A percentile compares a stretch with the other conserved stretches of the same genome.
Conservation (phyloP, 805 yeast species). For the Wickerhamomyces strasburgensis region DNA sequence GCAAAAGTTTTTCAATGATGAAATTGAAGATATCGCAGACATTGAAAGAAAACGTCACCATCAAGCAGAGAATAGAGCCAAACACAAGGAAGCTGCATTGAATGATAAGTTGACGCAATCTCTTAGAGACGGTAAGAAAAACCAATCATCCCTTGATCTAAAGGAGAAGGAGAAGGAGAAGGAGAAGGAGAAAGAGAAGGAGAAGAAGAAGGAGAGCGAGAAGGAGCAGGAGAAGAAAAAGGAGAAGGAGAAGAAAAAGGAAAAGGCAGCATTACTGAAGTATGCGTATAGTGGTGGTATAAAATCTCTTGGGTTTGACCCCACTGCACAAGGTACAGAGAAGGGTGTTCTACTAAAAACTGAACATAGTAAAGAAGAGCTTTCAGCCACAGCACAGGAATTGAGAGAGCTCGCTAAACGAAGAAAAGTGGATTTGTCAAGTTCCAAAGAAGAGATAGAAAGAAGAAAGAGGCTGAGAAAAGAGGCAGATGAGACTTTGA, state of each 20-base stretch:
- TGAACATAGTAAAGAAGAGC: conserved; percentile 18
- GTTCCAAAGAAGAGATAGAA: conserved; percentile 27
- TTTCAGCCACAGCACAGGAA: conserved; percentile 22
- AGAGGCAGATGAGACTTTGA: conserved; percentile 26
- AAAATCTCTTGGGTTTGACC: conserved; percentile 47
- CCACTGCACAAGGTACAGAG: conserved; percentile 30
- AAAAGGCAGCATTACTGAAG: conserved; percentile 27
- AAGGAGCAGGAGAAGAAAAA: no score
- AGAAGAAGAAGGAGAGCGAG: conserved; percentile 23
- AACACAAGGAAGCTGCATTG: conserved; percentile 11
- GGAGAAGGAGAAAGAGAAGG: conserved; percentile 24
- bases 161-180: no score
- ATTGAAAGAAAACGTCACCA: conserved; percentile 35
- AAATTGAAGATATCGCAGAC: conserved; percentile 29
- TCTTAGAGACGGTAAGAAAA: conserved; percentile 19
- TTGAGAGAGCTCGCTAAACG: conserved; percentile 27
- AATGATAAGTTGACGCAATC: conserved; percentile 3
- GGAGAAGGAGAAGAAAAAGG: conserved; percentile 22
- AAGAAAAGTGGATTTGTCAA: conserved; percentile 29
- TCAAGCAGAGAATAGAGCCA: conserved; percentile 21
- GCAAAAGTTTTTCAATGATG: conserved; percentile 45
- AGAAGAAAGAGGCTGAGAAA: conserved; percentile 27
- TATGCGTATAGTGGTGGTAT: conserved; percentile 38
- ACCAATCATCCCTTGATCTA: no score
- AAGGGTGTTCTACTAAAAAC: conserved; percentile 11